Evolutionary conservation across 2,329 filamentous ascomycete genomes (phyloP).

Genomic region (Diaporthe sp.): DNA sequence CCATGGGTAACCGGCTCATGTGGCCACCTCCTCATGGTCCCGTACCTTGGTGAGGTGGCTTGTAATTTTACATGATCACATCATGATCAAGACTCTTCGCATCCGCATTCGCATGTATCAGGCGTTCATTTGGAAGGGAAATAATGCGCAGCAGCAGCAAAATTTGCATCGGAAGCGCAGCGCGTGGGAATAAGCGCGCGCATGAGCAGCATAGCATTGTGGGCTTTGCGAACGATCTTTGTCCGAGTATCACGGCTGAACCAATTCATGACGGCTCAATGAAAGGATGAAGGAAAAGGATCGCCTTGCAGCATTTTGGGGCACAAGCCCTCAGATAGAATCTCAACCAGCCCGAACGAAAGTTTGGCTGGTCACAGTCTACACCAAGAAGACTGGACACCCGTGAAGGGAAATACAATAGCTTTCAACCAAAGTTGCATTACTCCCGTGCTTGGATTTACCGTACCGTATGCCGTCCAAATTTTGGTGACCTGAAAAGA

Average conservation of each 20-base stretch:
- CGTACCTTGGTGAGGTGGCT: background rate
- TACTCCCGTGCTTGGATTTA: no score
- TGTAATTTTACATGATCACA: conserved; percentile 21
- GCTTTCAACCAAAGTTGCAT: background rate
- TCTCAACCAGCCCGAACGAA: background rate
- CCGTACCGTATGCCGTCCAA: background rate
- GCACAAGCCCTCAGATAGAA: conserved; percentile 9
- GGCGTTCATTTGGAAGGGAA: conserved; percentile 9
- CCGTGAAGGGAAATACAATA: background rate
- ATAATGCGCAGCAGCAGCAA: conserved; percentile 3
- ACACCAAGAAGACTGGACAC: background rate
- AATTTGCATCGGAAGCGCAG: conserved; percentile 16
- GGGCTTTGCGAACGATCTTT: conserved; percentile 1
- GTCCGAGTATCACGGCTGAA: conserved; percentile 7
- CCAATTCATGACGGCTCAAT: conserved; percentile 4
- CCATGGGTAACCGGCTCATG: background rate
- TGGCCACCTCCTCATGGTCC: background rate
- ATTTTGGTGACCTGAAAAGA: background rate
- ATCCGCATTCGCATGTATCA: background rate
- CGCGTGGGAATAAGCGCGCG: background rate
- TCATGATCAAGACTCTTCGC: background rate
- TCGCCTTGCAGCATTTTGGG: background rate
- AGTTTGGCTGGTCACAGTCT: background rate
- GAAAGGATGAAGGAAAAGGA: conserved; percentile 3
- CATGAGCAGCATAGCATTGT: conserved; percentile 12